These are phyloP conservation scores for Geotrichum klebahnii DNA, from an alignment of 1,139 yeast species.

Conservation along the genomic window DNA sequence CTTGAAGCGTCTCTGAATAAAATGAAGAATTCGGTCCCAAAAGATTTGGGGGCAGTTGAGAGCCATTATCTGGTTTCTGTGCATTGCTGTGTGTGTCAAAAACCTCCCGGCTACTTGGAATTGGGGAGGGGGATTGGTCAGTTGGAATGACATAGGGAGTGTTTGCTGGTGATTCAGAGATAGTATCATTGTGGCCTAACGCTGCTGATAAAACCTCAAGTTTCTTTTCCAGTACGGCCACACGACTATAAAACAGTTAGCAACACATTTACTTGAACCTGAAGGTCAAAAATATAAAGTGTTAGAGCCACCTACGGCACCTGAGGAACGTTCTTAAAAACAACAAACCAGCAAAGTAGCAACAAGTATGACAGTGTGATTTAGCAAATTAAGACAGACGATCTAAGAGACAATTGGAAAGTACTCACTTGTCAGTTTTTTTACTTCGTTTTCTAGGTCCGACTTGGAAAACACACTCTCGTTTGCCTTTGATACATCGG, in stretches of 20 bases:
- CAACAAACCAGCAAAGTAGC: background rate
- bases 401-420: no score
- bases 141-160: background rate
- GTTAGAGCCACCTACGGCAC: no score
- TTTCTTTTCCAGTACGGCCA: slow-evolving; percentile 39
- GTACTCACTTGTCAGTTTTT: slow-evolving; percentile 33
- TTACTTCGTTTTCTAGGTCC: slow-evolving; percentile 55
- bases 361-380: background rate
- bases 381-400: no score
- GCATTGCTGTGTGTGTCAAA: no score
- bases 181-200: slow-evolving; percentile 19
- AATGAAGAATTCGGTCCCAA: no score
- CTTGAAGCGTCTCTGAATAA: no score
- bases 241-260: slow-evolving; percentile 30
- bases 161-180: slow-evolving; percentile 9
- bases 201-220: slow-evolving; percentile 37
- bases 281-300: background rate
- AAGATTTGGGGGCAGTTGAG: no score
- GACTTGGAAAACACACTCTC: slow-evolving; percentile 64
- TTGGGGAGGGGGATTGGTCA: background rate
- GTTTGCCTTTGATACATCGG: slow-evolving; percentile 62
- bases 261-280: no score
- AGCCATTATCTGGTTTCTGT: no score
- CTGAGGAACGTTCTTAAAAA: background rate
- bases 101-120: no score